A percentile compares a stretch with the other conserved stretches of the same genome.
phyloP scores from a whole-genome alignment of 2,329 filamentous ascomycete species.

The Tolypocladium capitatum region DNA sequence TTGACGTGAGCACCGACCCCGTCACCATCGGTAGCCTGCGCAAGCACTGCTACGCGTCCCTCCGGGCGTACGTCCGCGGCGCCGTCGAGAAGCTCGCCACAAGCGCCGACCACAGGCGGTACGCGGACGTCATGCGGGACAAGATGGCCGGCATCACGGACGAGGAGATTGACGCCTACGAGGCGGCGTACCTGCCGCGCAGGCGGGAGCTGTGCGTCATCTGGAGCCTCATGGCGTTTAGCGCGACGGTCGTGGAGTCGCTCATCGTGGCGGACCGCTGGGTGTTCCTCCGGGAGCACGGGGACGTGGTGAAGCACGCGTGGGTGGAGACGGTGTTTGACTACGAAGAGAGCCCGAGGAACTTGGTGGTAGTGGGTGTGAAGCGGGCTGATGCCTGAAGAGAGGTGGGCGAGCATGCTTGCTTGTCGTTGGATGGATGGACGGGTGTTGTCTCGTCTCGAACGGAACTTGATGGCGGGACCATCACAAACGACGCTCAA shows the following conservation, averaged over 20 bases:
- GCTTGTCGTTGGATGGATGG: too few relatives aligned
- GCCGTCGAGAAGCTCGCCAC: conserved; percentile 62
- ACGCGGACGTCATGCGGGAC: conserved; percentile 46
- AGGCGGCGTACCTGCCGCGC: conserved; percentile 44
- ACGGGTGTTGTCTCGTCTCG: background rate
- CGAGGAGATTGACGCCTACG: conserved; percentile 62
- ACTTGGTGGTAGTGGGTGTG: conserved; percentile 84
- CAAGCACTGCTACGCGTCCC: conserved; percentile 66
- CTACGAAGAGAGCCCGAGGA: conserved; percentile 72
- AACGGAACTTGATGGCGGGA: background rate
- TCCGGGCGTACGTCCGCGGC: conserved; percentile 65
- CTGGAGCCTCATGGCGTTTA: conserved; percentile 95
- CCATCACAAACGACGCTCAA: background rate
- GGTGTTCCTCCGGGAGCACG: conserved; percentile 71
- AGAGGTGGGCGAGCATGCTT: too few relatives aligned
- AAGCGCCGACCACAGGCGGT: conserved; percentile 41
- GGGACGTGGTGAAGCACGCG: conserved; percentile 52
- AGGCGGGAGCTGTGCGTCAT: conserved; percentile 75
- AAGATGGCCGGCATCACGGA: conserved; percentile 60
- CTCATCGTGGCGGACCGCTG: conserved; percentile 84
- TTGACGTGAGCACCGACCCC: conserved; percentile 53
- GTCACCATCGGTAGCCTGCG: conserved; percentile 77
- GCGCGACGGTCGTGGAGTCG: conserved; percentile 76
- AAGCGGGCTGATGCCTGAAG: conserved; percentile 39
- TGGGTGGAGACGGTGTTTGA: conserved; percentile 96